Conservation (phyloP, 2,329 filamentous ascomycete genomes). For the Neofusicoccum sp. region DNA sequence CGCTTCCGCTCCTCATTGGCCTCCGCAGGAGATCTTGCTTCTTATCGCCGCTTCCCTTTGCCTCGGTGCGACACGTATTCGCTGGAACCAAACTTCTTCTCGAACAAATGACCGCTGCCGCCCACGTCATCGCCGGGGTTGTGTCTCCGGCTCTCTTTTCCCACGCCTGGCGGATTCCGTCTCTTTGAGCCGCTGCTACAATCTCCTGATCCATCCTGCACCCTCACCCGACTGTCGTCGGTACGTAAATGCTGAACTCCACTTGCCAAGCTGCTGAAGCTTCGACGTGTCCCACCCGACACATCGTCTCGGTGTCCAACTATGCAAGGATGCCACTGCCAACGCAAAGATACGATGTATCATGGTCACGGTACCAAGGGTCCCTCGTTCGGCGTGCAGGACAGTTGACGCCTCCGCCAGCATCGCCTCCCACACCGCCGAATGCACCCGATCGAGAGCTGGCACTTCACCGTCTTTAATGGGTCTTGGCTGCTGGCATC, state of each 20-base stretch:
- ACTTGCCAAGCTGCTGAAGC: neutral
- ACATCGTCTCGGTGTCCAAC: neutral
- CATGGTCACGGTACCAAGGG: neutral
- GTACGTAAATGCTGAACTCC: neutral
- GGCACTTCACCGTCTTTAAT: neutral
- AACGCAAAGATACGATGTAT: neutral
- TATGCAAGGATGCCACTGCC: neutral
- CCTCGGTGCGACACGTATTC: neutral
- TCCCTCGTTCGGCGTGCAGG: neutral
- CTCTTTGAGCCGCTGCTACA: neutral
- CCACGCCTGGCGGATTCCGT: neutral
- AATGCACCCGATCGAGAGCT: neutral
- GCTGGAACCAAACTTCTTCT: neutral
- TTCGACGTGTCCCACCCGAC: neutral
- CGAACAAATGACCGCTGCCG: neutral
- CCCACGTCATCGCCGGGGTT: neutral
- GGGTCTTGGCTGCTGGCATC: too few species aligned
- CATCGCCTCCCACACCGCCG: neutral
- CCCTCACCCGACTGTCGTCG: neutral
- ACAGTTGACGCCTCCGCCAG: too few species aligned
- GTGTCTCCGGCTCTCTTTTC: neutral
- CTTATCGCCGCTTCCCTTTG: neutral
- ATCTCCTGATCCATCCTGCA: neutral
- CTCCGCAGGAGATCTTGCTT: neutral
- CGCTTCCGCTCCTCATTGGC: neutral